Base-by-base conservation (phyloP, 1,284 basidiomycete genomes). In the Apiotrichum domesticum region DNA sequence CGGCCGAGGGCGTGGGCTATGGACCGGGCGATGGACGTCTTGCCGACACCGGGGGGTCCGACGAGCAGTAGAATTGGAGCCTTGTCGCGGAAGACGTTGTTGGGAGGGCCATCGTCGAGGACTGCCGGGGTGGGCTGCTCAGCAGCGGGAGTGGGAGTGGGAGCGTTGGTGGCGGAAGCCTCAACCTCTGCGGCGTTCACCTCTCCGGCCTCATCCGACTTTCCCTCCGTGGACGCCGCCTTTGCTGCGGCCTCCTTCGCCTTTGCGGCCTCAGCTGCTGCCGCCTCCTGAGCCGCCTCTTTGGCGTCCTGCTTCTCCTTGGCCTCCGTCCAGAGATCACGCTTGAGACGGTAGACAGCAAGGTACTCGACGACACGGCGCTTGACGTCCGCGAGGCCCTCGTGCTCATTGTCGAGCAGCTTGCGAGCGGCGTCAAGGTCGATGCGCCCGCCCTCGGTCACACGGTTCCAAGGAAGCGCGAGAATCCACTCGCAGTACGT, bases 1-100 rank as follows among this genome's bases (percentile, higher is more conserved):
- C 73, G 57, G 0, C 73, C 73, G 2, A 75, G 61, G 0, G 71
- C 66, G 5, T 58, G 54, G 11, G 73, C 73, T 13, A 75, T 62
- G 6, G 73, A 75, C 8, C 66, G 63, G 0, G 73, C 73, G 41
- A 75, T 72, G 3, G 83, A 87, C 2, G 89, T 96, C 79, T 95
- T 95, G 35, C 94, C 94, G 1, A 98, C 95, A 73, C 95, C 95
- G 1, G 95, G 95, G 9, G 95, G 95, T 7, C 94, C 95, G 35
- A 90, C 91, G 10, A 98, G 64, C 4, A 75, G 64, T 10, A 75
- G 57, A 37, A 75, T 75, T 0, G 73, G 73, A 4, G 71, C 73
- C 51, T 71, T 73, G 58, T 75, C 72, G 29, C 71, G 61, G 61
- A 66, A 75, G 3, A 71, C 62, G 37, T 70, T 66, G 35, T 63